Percentiles rank a stretch among this genome's conserved stretches.
Conservation (phyloP, 306 rosid species). For the Cicer yamashitae region DNA sequence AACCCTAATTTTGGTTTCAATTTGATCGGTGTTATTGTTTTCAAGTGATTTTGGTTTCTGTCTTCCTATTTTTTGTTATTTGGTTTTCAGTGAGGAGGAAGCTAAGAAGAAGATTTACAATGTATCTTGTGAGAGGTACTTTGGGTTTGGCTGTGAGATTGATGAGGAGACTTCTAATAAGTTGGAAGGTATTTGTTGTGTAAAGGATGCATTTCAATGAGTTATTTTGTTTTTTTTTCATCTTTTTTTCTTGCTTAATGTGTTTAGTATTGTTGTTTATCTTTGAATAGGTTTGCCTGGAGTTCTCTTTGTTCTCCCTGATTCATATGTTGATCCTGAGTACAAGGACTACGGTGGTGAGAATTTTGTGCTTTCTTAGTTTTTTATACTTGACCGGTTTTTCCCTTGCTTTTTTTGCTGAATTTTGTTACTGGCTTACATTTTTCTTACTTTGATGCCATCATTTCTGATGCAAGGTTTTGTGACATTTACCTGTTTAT, state of each 20-base stretch:
- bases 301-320: constrained; percentile 89
- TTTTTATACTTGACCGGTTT: neutral
- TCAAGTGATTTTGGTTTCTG: neutral
- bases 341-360: constrained; percentile 91
- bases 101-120: constrained; percentile 93
- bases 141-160: constrained; percentile 88
- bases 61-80: neutral
- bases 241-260: neutral
- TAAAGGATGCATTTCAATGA: neutral
- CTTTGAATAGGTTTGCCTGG: constrained; percentile 71
- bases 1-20: neutral
- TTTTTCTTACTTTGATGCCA: neutral
- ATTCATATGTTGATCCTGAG: constrained; percentile 91
- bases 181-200: constrained; percentile 75
- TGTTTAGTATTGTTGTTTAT: neutral
- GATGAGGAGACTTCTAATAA: constrained; percentile 95
- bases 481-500: neutral
- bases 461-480: neutral
- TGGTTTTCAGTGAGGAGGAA: constrained; percentile 71
- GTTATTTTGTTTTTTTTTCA: neutral
- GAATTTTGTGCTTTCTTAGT: constrained; percentile 4
- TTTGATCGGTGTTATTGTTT: neutral
- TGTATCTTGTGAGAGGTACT: constrained; percentile 88
- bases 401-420: neutral
- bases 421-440: neutral